A percentile compares a stretch with the other conserved stretches of the same genome.
Evolutionary conservation across 441 rosid genomes (phyloP).

Genomic region (Eugenia klotzschiana): DNA sequence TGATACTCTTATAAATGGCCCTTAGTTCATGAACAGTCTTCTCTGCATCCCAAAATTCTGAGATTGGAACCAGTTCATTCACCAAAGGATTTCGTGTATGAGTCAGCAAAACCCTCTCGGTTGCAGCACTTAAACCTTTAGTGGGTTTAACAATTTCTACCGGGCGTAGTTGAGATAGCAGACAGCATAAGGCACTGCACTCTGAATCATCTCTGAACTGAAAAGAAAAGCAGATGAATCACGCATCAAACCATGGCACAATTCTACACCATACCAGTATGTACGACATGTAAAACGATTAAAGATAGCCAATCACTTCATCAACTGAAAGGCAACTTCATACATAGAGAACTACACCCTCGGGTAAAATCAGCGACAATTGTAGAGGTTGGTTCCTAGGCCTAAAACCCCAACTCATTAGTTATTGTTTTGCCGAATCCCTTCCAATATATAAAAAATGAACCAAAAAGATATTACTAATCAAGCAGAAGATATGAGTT

Average conservation of each 20-base stretch:
- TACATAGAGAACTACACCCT: neutral
- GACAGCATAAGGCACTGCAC: conserved; percentile 62
- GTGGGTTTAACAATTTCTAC: conserved; percentile 91
- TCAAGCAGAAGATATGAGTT: neutral
- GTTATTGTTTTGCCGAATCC: neutral
- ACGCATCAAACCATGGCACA: neutral
- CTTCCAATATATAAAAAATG: neutral
- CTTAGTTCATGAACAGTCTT: conserved; percentile 59
- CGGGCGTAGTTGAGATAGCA: conserved; percentile 81
- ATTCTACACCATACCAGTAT: neutral
- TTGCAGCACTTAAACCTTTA: conserved; percentile 50
- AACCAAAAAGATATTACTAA: neutral
- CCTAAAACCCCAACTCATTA: neutral
- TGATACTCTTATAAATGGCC: conserved; percentile 29
- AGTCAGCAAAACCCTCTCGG: conserved; percentile 64
- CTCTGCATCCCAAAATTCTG: conserved; percentile 91
- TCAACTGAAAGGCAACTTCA: neutral
- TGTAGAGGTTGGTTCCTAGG: neutral
- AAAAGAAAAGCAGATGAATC: neutral
- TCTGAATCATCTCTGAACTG: conserved; percentile 82
- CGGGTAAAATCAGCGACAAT: neutral
- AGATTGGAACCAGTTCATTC: conserved; percentile 58
- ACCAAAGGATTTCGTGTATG: conserved; percentile 82
- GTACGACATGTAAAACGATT: neutral
- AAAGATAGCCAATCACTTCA: neutral